A percentile compares a stretch with the other conserved stretches of the same genome.
Conservation (phyloP, 768 basidiomycete genomes). For the Dentipellis sp. region DNA sequence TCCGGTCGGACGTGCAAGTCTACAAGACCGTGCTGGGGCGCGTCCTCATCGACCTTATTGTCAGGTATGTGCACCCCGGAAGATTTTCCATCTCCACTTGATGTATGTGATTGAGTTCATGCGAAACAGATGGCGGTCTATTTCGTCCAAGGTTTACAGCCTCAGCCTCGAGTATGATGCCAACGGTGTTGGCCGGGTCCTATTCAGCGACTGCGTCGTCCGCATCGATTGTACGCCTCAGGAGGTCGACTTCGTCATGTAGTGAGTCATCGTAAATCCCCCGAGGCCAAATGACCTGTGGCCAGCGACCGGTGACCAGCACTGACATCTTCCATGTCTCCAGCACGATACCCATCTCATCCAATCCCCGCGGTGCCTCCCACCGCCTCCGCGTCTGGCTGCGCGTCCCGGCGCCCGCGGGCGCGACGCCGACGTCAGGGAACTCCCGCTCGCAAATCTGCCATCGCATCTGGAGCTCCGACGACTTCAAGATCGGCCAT, state of each 20-base stretch:
- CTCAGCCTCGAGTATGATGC: conserved; percentile 61
- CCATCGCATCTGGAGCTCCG: conserved; percentile 59
- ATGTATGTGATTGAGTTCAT: not conserved
- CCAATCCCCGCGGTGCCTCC: conserved; percentile 45
- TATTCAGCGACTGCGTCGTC: conserved; percentile 47
- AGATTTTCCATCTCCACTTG: not conserved
- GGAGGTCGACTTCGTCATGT: conserved; percentile 47
- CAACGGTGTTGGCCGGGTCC: conserved; percentile 43
- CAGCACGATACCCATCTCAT: conserved; percentile 47
- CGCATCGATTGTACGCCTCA: conserved; percentile 46
- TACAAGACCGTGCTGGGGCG: conserved; percentile 50
- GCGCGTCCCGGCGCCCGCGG: conserved; percentile 31
- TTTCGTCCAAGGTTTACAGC: conserved; percentile 36
- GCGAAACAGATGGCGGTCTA: conserved; percentile 36
- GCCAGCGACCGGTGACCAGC: not conserved
- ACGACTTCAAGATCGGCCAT: conserved; percentile 51
- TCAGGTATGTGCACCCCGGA: conserved; percentile 29
- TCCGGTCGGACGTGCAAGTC: conserved; percentile 34
- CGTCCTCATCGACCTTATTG: conserved; percentile 45
- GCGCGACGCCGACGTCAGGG: conserved; percentile 16
- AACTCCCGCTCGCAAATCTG: conserved; percentile 27
- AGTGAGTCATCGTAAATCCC: conserved; percentile 29
- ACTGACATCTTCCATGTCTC: not conserved
- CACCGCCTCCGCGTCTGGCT: conserved; percentile 61
- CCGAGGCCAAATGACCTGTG: not conserved